Evolutionary conservation across 2,329 filamentous ascomycete species (phyloP).

Genomic region (Fusarium neocosmosporiellum): DNA sequence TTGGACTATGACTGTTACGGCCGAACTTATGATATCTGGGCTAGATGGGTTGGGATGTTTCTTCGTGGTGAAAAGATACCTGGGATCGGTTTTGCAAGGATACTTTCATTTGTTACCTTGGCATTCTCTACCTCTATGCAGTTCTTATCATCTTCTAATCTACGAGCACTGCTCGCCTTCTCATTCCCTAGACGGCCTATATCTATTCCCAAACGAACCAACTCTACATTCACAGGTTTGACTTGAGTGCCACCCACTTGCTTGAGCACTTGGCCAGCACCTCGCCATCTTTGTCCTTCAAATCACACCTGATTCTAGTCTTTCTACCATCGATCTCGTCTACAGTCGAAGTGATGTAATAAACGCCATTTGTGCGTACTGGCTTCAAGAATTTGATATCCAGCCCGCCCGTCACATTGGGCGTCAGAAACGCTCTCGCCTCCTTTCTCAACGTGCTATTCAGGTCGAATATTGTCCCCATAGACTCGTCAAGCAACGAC

Average conservation of each 20-base stretch:
- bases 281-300: constrained; percentile 45
- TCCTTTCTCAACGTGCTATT: constrained; percentile 49
- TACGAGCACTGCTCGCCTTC: background rate
- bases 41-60: constrained; percentile 14
- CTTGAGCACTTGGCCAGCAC: constrained; percentile 47
- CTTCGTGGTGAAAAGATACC: constrained; percentile 34
- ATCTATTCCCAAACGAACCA: background rate
- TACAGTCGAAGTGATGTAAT: constrained; percentile 48
- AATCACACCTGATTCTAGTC: constrained; percentile 44
- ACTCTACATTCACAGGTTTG: constrained; percentile 40
- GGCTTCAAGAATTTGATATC: constrained; percentile 50
- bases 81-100: constrained; percentile 26
- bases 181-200: background rate
- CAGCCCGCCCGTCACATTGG: constrained; percentile 50
- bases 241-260: constrained; percentile 48
- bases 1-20: constrained; percentile 28
- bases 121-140: constrained; percentile 16
- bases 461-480: constrained; percentile 51
- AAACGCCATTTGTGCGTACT: constrained; percentile 43
- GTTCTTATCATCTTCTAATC: constrained; percentile 20
- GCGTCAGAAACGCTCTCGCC: constrained; percentile 41
- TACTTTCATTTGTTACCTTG: constrained; percentile 11
- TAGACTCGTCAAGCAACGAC: constrained; percentile 52
- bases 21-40: constrained; percentile 15
- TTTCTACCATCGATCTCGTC: constrained; percentile 50